A percentile compares a stretch with the other conserved stretches of the same genome.
Evolutionary conservation across 202 grass and related monocot species (phyloP).

Genomic region (Schoenoplectus triqueter): DNA sequence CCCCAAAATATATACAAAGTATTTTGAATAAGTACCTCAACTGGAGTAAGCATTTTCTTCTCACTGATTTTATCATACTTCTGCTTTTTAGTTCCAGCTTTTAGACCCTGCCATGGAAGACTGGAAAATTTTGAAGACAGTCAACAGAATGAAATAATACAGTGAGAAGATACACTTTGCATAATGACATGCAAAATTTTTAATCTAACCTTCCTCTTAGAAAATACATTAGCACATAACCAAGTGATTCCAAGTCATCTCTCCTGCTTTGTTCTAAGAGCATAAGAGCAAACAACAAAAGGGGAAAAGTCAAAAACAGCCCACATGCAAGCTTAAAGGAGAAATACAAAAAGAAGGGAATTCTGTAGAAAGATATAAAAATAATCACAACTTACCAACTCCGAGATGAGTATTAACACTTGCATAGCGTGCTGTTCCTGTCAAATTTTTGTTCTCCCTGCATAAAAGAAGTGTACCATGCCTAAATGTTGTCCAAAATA

Average conservation of each 20-base stretch:
- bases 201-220: conserved; percentile 82
- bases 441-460: conserved; percentile 96
- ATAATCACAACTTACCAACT: conserved; percentile 64
- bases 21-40: conserved; percentile 58
- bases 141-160: conserved; percentile 46
- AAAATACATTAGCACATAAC: conserved; percentile 94
- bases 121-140: conserved; percentile 43
- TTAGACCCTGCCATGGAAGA: conserved; percentile 94
- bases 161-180: conserved; percentile 41
- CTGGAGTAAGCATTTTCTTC: conserved; percentile 95
- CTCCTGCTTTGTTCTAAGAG: conserved; percentile 78
- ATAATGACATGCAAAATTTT: conserved; percentile 39
- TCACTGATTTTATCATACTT: conserved; percentile 99
- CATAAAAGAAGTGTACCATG: conserved; percentile 29
- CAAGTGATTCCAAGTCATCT: conserved; percentile 94
- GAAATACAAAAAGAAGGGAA: conserved; percentile 10
- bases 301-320: conserved; percentile 31
- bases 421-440: conserved; percentile 94
- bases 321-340: conserved; percentile 32
- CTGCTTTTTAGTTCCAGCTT: conserved; percentile 92
- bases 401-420: conserved; percentile 97
- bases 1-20: too few relatives aligned
- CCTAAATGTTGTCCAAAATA: conserved; percentile 7
- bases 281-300: conserved; percentile 45
- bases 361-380: conserved; percentile 33